A percentile compares a stretch with the other conserved stretches of the same genome.
phyloP scores from a whole-genome alignment of 176 grass and related monocot genomes.

The Musa beccarii region DNA sequence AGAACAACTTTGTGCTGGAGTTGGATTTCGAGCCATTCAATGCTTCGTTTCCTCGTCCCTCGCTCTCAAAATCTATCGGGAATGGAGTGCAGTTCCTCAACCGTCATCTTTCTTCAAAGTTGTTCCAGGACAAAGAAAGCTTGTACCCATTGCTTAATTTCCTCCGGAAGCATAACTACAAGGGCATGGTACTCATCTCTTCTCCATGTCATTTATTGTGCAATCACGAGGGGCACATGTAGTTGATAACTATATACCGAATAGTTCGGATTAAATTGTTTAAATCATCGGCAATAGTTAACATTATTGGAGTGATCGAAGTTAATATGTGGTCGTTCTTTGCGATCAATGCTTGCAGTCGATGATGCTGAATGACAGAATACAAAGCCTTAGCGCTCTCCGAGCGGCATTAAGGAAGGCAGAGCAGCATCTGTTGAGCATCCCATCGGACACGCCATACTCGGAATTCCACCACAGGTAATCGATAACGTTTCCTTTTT shows the following conservation, averaged over 20 bases:
- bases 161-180: slow-evolving; percentile 84
- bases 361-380: slow-evolving; percentile 98
- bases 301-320: too few relatives aligned
- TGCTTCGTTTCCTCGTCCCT: slow-evolving; percentile 86
- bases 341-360: slow-evolving; percentile 39
- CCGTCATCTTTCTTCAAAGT: slow-evolving; percentile 86
- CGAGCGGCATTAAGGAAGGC: slow-evolving; percentile 79
- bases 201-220: background rate
- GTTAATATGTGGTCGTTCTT: background rate
- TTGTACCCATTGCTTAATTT: slow-evolving; percentile 96
- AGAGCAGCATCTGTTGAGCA: slow-evolving; percentile 59
- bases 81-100: slow-evolving; percentile 99
- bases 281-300: too few relatives aligned
- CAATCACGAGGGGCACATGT: too few relatives aligned
- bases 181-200: slow-evolving; percentile 63
- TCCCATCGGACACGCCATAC: slow-evolving; percentile 58
- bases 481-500: background rate
- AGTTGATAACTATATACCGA: too few relatives aligned
- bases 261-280: too few relatives aligned
- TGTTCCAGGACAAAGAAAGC: slow-evolving; percentile 95
- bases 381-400: slow-evolving; percentile 75
- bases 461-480: slow-evolving; percentile 88
- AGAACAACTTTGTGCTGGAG: slow-evolving; percentile 74
- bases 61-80: slow-evolving; percentile 87
- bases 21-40: slow-evolving; percentile 98